Evolutionary conservation across 2,329 filamentous ascomycete species (phyloP).

Genomic region (Blastomyces gilchristii): DNA sequence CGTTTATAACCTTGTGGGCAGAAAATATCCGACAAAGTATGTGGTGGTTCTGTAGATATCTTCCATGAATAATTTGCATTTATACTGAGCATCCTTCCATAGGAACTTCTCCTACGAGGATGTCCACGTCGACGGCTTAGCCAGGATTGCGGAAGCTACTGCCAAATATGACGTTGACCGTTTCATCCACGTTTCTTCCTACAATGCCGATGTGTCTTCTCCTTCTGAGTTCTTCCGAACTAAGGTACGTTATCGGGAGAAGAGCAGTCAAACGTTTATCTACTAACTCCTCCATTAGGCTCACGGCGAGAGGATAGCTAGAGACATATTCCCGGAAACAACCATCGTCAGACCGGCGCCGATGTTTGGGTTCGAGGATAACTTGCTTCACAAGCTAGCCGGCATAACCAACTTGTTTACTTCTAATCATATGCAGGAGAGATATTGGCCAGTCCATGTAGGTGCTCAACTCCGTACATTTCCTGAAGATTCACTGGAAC

Average conservation of each 20-base stretch:
- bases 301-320: slow-evolving; percentile 69
- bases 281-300: slow-evolving; percentile 40
- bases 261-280: not conserved
- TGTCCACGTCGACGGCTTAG: slow-evolving; percentile 83
- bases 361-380: slow-evolving; percentile 91
- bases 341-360: slow-evolving; percentile 92
- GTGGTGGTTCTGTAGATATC: slow-evolving; percentile 20
- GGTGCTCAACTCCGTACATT: slow-evolving; percentile 23
- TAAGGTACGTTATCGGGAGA: slow-evolving; percentile 50
- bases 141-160: slow-evolving; percentile 85
- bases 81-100: slow-evolving; percentile 2
- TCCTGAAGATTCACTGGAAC: not conserved
- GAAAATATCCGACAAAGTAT: slow-evolving; percentile 92
- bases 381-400: slow-evolving; percentile 76
- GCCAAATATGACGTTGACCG: slow-evolving; percentile 98
- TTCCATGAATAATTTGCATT: not conserved
- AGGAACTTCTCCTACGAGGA: slow-evolving; percentile 91
- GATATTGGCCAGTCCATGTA: slow-evolving; percentile 85
- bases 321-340: slow-evolving; percentile 88
- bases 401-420: slow-evolving; percentile 72
- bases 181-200: slow-evolving; percentile 92
- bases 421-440: slow-evolving; percentile 86
- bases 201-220: slow-evolving; percentile 74
- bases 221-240: slow-evolving; percentile 81
- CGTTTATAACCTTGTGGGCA: slow-evolving; percentile 91